Conservation (phyloP, 2,329 filamentous ascomycete species). For the Clarireedia homoeocarpa region DNA sequence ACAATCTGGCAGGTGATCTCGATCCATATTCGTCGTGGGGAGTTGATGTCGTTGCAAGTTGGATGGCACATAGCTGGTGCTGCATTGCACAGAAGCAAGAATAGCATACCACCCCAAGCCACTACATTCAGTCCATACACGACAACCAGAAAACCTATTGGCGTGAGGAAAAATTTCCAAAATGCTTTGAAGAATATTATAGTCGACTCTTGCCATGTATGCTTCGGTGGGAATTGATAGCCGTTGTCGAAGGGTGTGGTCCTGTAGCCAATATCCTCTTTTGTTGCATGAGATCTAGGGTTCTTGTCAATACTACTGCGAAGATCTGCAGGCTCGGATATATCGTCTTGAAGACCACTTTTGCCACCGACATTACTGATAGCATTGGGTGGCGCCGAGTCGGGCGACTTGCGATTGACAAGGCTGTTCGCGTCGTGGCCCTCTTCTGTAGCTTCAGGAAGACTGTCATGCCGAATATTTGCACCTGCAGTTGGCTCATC, state of each 20-base stretch:
- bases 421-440: not conserved
- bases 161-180: constrained; percentile 67
- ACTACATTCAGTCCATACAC: constrained; percentile 77
- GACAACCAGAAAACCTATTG: constrained; percentile 67
- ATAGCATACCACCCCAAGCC: constrained; percentile 88
- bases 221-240: constrained; percentile 57
- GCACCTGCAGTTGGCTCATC: constrained; percentile 3
- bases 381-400: not conserved
- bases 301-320: constrained; percentile 19
- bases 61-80: constrained; percentile 66
- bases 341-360: not conserved
- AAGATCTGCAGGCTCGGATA: not conserved
- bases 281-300: constrained; percentile 13
- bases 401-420: not conserved
- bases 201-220: constrained; percentile 51
- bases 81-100: constrained; percentile 72
- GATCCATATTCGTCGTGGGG: constrained; percentile 74
- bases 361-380: not conserved
- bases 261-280: constrained; percentile 21
- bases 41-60: constrained; percentile 63
- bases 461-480: constrained; percentile 16
- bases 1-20: constrained; percentile 79
- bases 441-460: constrained; percentile 19
- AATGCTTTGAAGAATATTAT: constrained; percentile 52
- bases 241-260: constrained; percentile 47